A percentile compares a stretch with the other conserved stretches of the same genome.
These are phyloP conservation scores for Ophiostoma novo-ulmi DNA, from an alignment of 2,329 filamentous ascomycete genomes.

Conservation along the genomic window DNA sequence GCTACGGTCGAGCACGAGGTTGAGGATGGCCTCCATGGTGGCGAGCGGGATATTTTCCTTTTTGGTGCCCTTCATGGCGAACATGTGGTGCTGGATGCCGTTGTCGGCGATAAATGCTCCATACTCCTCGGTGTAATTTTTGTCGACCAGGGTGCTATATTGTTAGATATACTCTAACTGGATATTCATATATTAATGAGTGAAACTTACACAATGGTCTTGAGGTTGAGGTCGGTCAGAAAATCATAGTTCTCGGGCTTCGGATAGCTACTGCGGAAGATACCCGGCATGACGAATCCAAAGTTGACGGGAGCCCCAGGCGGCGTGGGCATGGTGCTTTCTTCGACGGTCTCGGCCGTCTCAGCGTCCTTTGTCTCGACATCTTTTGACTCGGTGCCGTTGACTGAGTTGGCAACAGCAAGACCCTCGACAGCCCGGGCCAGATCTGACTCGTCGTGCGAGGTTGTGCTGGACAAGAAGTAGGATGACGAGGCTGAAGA, in stretches of 20 bases:
- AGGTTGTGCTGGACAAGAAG: constrained; percentile 6
- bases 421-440: neutral
- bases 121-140: constrained; percentile 52
- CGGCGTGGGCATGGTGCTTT: constrained; percentile 19
- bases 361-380: neutral
- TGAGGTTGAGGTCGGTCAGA: constrained; percentile 62
- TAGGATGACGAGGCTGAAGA: constrained; percentile 22
- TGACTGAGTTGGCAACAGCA: neutral
- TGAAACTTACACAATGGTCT: constrained; percentile 67
- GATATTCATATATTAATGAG: neutral
- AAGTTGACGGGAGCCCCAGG: constrained; percentile 61
- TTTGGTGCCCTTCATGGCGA: constrained; percentile 85
- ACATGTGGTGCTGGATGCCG: constrained; percentile 66
- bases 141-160: constrained; percentile 57
- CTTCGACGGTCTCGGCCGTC: neutral
- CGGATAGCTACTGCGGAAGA: constrained; percentile 82
- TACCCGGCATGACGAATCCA: constrained; percentile 63
- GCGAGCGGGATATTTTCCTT: constrained; percentile 62
- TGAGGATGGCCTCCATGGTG: constrained; percentile 66
- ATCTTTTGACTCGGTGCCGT: too few relatives aligned
- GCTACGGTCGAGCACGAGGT: constrained; percentile 62
- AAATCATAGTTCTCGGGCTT: constrained; percentile 64
- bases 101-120: constrained; percentile 59
- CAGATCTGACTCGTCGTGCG: neutral
- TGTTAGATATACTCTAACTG: constrained; percentile 23